A percentile compares a stretch with the other conserved stretches of the same genome.
Conservation (phyloP, 352 stramenopile species). For the Aphanomyces cochlioides region DNA sequence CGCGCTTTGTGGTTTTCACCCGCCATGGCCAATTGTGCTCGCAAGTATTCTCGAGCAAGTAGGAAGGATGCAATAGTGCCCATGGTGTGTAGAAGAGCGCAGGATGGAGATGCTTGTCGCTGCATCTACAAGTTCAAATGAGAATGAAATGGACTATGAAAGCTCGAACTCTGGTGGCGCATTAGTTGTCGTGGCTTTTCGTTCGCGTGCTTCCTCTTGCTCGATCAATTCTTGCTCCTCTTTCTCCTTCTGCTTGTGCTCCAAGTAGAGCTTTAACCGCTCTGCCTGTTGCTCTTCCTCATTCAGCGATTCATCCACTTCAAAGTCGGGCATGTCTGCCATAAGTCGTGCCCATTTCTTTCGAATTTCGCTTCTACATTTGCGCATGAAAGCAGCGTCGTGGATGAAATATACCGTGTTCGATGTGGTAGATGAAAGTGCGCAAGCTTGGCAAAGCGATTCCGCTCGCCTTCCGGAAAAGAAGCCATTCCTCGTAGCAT, state of each 20-base stretch:
- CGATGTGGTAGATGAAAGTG: constrained; percentile 66
- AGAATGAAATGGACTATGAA: not conserved
- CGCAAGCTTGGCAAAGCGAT: constrained; percentile 55
- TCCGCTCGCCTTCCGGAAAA: constrained; percentile 52
- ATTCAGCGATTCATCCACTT: not conserved
- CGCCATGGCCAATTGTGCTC: constrained; percentile 71
- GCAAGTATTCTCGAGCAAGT: constrained; percentile 62
- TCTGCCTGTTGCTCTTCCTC: constrained; percentile 3
- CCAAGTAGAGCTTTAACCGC: constrained; percentile 11
- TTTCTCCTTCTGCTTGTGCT: constrained; percentile 22
- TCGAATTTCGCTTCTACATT: constrained; percentile 26
- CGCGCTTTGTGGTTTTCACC: constrained; percentile 30
- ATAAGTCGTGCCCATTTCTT: constrained; percentile 18
- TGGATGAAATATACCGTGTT: constrained; percentile 6
- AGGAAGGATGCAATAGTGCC: constrained; percentile 64
- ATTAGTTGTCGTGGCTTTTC: constrained; percentile 10
- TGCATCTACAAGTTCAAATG: constrained; percentile 33
- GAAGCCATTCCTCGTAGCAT: constrained; percentile 66
- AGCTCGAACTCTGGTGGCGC: not conserved
- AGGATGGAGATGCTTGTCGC: constrained; percentile 64
- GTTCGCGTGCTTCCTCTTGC: not conserved
- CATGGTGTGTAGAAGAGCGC: constrained; percentile 83
- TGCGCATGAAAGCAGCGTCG: not conserved
- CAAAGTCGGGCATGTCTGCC: constrained; percentile 19
- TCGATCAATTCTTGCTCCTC: constrained; percentile 8